A percentile compares a stretch with the other conserved stretches of the same genome.
These are phyloP conservation scores for Fusarium nurragi DNA, from an alignment of 2,329 filamentous ascomycete species.

Conservation along the genomic window DNA sequence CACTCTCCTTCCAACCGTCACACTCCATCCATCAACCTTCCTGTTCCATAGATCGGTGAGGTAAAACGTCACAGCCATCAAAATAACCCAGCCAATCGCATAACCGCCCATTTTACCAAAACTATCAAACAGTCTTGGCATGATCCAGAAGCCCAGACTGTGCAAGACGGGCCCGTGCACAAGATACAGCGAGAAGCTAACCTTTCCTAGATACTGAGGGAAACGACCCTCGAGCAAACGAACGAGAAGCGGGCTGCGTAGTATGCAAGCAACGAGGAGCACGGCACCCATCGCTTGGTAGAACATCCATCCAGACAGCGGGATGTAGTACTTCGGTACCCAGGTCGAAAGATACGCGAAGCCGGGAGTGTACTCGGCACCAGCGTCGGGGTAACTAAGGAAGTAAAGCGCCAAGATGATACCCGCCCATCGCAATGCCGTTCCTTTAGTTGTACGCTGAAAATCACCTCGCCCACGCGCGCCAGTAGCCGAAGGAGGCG, in stretches of 20 bases:
- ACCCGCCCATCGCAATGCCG: slow-evolving; percentile 42
- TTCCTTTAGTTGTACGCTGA: slow-evolving; percentile 19
- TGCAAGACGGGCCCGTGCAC: slow-evolving; percentile 66
- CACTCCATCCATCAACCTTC: slow-evolving; percentile 52
- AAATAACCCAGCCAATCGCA: slow-evolving; percentile 46
- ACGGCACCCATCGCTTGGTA: slow-evolving; percentile 52
- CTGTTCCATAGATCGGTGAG: slow-evolving; percentile 50
- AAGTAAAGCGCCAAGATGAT: slow-evolving; percentile 50
- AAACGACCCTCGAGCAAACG: slow-evolving; percentile 45
- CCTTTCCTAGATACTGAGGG: slow-evolving; percentile 52
- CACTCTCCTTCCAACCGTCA: slow-evolving; percentile 49
- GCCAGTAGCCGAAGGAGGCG: slow-evolving; percentile 26
- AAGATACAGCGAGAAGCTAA: slow-evolving; percentile 56
- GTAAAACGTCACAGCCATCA: slow-evolving; percentile 48
- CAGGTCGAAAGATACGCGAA: slow-evolving; percentile 48
- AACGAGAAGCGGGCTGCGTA: slow-evolving; percentile 47
- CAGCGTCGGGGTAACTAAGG: slow-evolving; percentile 53
- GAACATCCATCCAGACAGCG: slow-evolving; percentile 53
- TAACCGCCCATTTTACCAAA: slow-evolving; percentile 47
- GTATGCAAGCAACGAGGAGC: slow-evolving; percentile 49
- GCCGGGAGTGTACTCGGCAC: slow-evolving; percentile 52
- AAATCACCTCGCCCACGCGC: slow-evolving; percentile 3
- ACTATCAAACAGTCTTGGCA: slow-evolving; percentile 53
- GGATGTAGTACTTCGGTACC: slow-evolving; percentile 51
- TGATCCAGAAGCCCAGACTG: slow-evolving; percentile 68